Percentiles rank a stretch among this genome's conserved stretches.
These are phyloP conservation scores for Pascua sp. DNA, from an alignment of 1,284 basidiomycete species.

Conservation along the genomic window DNA sequence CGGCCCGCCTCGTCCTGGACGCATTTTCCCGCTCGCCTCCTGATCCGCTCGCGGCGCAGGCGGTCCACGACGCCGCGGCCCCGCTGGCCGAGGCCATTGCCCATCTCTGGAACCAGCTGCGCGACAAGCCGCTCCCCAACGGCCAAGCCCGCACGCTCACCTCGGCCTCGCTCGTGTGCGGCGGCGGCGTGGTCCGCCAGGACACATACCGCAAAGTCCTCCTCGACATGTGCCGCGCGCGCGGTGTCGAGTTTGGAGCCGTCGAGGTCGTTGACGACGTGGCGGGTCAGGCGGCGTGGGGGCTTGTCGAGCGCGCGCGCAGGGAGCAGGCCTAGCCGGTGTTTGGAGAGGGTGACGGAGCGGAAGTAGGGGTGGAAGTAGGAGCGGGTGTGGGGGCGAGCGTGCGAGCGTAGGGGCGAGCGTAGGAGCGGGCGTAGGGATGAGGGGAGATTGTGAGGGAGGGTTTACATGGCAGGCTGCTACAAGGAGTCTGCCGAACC, in stretches of 20 bases:
- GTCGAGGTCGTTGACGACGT: slow-evolving; percentile 28
- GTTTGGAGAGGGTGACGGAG: too few relatives aligned
- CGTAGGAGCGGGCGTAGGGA: too few relatives aligned
- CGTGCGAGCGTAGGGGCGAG: too few relatives aligned
- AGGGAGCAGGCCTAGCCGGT: too few relatives aligned
- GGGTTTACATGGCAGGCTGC: too few relatives aligned
- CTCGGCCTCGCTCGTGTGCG: slow-evolving; percentile 24
- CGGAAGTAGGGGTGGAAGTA: too few relatives aligned
- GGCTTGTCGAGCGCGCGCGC: slow-evolving; percentile 16
- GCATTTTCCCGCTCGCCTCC: slow-evolving; percentile 14
- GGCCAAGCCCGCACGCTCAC: slow-evolving; percentile 3
- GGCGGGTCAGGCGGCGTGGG: slow-evolving; percentile 27
- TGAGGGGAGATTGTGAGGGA: too few relatives aligned
- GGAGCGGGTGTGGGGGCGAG: too few relatives aligned
- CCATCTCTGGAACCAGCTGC: slow-evolving; percentile 22
- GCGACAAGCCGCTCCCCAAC: not conserved
- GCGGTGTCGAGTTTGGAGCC: slow-evolving; percentile 25
- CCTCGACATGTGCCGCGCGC: slow-evolving; percentile 13
- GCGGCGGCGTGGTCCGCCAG: slow-evolving; percentile 34
- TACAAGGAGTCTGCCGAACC: too few relatives aligned
- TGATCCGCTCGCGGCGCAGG: slow-evolving; percentile 27
- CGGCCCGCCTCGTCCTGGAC: slow-evolving; percentile 23
- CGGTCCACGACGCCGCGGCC: slow-evolving; percentile 16
- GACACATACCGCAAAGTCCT: slow-evolving; percentile 24
- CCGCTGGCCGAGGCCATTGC: slow-evolving; percentile 23